These are phyloP conservation scores for Pilatotrama ljubarskyi DNA, from an alignment of 768 basidiomycete genomes.

Conservation along the genomic window DNA sequence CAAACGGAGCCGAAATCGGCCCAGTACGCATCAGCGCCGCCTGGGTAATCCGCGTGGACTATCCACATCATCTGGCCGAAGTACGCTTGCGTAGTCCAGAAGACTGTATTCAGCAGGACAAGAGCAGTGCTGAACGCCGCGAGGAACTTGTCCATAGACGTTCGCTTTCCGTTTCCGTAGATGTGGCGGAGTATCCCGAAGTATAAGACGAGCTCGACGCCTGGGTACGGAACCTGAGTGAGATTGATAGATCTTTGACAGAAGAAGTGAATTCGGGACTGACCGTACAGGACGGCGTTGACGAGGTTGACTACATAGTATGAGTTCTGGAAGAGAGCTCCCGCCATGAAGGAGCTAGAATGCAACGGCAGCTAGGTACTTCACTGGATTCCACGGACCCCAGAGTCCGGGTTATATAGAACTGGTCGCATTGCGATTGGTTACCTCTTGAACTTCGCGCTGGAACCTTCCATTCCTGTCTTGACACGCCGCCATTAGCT, in stretches of 20 bases:
- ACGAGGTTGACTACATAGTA: slow-evolving; percentile 31
- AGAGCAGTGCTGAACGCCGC: slow-evolving; percentile 25
- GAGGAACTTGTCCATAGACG: slow-evolving; percentile 5
- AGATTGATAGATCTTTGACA: too few relatives aligned
- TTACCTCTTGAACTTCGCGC: too few relatives aligned
- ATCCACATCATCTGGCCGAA: slow-evolving; percentile 34
- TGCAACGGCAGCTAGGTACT: too few relatives aligned
- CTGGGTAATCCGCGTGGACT: slow-evolving; percentile 24
- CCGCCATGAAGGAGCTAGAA: not conserved
- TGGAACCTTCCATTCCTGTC: not conserved
- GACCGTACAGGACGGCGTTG: slow-evolving; percentile 32
- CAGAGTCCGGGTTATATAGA: too few relatives aligned
- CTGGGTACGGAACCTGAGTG: not conserved
- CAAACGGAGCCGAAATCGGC: slow-evolving; percentile 26
- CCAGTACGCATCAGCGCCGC: slow-evolving; percentile 37
- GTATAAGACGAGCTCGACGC: slow-evolving; percentile 25
- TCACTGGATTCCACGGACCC: too few relatives aligned
- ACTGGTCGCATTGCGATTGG: too few relatives aligned
- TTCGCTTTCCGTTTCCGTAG: not conserved
- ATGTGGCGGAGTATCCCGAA: slow-evolving; percentile 14
- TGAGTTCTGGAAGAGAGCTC: slow-evolving; percentile 17
- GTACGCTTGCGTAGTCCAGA: slow-evolving; percentile 27
- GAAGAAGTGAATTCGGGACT: slow-evolving; percentile 2
- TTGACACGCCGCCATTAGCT: not conserved
- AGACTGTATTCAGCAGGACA: slow-evolving; percentile 31